These are phyloP conservation scores for Fistulina hepatica DNA, from an alignment of 1,284 basidiomycete genomes.

Conservation along the genomic window DNA sequence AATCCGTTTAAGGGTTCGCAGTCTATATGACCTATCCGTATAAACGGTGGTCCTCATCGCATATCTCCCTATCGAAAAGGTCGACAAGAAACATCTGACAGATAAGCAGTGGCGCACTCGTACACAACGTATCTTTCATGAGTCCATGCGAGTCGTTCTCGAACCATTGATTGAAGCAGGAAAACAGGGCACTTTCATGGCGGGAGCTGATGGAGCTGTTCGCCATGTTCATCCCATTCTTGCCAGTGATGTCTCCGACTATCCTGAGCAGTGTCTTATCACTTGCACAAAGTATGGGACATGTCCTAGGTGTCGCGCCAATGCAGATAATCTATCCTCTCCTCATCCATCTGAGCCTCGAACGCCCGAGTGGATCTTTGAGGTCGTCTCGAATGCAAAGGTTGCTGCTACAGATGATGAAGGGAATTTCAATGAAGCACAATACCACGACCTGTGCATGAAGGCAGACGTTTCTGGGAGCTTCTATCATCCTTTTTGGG, in stretches of 20 bases:
- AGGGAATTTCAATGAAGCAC: background rate
- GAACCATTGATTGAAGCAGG: constrained; percentile 20
- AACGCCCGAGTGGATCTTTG: background rate
- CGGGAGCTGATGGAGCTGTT: constrained; percentile 17
- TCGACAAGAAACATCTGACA: too few relatives aligned
- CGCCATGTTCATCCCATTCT: constrained; percentile 19
- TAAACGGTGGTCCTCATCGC: constrained; percentile 19
- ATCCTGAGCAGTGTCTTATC: constrained; percentile 25
- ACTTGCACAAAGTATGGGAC: constrained; percentile 13
- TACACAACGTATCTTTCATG: constrained; percentile 13
- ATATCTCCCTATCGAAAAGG: constrained; percentile 16
- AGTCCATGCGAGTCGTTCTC: constrained; percentile 19
- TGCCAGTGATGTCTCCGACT: constrained; percentile 22
- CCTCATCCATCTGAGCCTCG: background rate
- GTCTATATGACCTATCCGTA: too few relatives aligned
- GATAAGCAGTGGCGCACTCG: background rate
- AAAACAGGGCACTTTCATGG: constrained; percentile 18
- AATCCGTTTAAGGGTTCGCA: too few relatives aligned
- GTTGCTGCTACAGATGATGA: background rate
- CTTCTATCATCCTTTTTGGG: constrained; percentile 9
- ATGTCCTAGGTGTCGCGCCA: constrained; percentile 13
- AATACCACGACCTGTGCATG: background rate
- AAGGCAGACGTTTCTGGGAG: background rate
- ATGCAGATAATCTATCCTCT: constrained; percentile 8
- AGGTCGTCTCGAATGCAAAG: background rate